Evolutionary conservation across 257 asterid species (phyloP), one percentile per base, ranked within the genome.

Genomic region (Linderniella brevidens): DNA sequence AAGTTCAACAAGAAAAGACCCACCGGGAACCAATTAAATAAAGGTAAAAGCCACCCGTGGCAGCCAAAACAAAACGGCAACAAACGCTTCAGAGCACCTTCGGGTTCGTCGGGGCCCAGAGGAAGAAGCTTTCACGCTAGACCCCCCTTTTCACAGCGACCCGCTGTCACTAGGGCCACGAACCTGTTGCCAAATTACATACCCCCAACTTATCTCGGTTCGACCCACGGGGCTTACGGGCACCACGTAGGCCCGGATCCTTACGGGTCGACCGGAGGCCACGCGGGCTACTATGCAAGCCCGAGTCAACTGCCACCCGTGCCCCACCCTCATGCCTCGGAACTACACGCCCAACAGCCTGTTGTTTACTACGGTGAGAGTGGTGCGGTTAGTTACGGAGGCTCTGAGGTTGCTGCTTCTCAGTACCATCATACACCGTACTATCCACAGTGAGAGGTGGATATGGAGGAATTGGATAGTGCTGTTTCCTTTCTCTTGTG

Each of bases 371-470:
- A 68, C 52, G 75, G 70, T 41, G 52, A 73, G 58, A 29, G 6
- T 25, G 32, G 32, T 25, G 3, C 65, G 12, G 16, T 55, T 25
- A 64, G 50, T 61, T 72, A 68, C 54, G 65, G 66, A 60, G 85
- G 69, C 58, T 68, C 71, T 50, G 68, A 65, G 15, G 42, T 61
- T 57, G 58, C 72, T 35, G 58, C 72, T 35, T 49, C 82, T 57
- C 74, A 66, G 35, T 68, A 70, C 64, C 82, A 67, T 65, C 70
- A 25, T 25, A 3, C 69, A 44, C 40, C 65, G 45, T 75, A 64
- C 64, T 65, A 75, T 61, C 82, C 79, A 55, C 72, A 73, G 56
- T 73, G 72, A 71, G 57, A 40, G 50, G 53, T 50, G 41, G 48
- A 17, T 56, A 6, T 25, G 32, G 32, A 25, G 32, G 6, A 3